Base-by-base conservation (phyloP, 768 basidiomycete genomes). In the Tulasnella calospora region DNA sequence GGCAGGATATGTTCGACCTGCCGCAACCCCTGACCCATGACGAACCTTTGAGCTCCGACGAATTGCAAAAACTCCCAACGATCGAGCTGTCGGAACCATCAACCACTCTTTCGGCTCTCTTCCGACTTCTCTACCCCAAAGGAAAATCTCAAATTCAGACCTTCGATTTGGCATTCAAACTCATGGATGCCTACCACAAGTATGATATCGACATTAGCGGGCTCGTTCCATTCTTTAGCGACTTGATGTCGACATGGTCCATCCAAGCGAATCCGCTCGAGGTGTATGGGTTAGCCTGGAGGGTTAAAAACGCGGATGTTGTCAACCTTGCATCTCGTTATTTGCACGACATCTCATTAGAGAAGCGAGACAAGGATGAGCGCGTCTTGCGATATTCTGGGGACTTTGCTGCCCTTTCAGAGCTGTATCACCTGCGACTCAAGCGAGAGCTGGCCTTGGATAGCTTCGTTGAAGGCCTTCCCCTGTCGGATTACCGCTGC, bases 131-230 rank as follows among this genome's bases (percentile, higher is more conserved):
- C 38, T 73, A 73, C 38, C 72, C 72, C 46, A 46, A 40, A 21
- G 46, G 27, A 5, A 46, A 41, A n/a, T 40, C 40, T 36, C 72
- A 41, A 17, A 73, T 73, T n/a, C 33, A 40, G 23, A 73, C 27
- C 19, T 73, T 41, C 38, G 72, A 73, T n/a, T 46, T 73, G 17
- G 72, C 72, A 9, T 40, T 73, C 72, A 46, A 73, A n/a, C 40
- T 73, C 13, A 73, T 73, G 40, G 46, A 73, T 41, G 72, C 72
- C 27, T 73, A 73, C 40, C 40, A 73, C 40, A 73, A 73, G 72
- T 73, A 73, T 23, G 72, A 73, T 23, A 73, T 73, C 72, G 46
- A 73, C 72, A 19, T 73, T 30, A 46, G 27, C 23, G 46, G 72
- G 15, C 72, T 73, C 7, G 40, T 19, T n/a, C 72, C 72, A 7